Evolutionary conservation across 2,329 filamentous ascomycete species (phyloP).

Genomic region (Cordyceps farinosa): DNA sequence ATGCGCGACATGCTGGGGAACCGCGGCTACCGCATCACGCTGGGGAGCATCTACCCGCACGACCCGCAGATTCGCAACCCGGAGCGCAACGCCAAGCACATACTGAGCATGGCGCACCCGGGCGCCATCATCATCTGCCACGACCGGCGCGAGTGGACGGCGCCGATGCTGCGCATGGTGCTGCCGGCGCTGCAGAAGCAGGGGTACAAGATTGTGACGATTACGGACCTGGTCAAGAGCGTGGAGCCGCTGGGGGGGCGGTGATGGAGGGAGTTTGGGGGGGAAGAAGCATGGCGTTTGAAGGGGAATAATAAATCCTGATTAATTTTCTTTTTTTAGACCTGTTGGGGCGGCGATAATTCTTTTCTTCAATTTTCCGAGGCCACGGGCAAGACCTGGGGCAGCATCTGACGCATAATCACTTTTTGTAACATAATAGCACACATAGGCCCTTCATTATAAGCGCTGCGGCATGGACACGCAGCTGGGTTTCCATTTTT

Average conservation of each 20-base stretch:
- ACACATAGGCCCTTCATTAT: not conserved
- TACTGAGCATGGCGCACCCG: slow-evolving; percentile 73
- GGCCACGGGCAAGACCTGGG: not conserved
- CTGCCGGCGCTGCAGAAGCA: slow-evolving; percentile 65
- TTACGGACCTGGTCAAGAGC: slow-evolving; percentile 61
- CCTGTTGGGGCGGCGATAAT: not conserved
- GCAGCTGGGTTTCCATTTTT: not conserved
- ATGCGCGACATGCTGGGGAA: slow-evolving; percentile 61
- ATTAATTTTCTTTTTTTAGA: not conserved
- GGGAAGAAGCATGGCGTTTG: not conserved
- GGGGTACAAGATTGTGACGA: slow-evolving; percentile 68
- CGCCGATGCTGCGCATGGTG: slow-evolving; percentile 70
- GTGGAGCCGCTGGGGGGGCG: slow-evolving; percentile 17
- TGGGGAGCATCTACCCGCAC: slow-evolving; percentile 85
- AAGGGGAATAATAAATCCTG: too few species aligned
- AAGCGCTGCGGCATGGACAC: not conserved
- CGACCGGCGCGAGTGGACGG: slow-evolving; percentile 78
- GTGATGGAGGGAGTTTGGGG: not conserved
- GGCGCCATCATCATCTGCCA: slow-evolving; percentile 84
- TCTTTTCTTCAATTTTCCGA: too few species aligned
- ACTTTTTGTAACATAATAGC: not conserved
- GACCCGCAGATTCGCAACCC: slow-evolving; percentile 77
- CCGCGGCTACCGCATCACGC: slow-evolving; percentile 67
- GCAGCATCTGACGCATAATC: not conserved
- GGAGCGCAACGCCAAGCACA: slow-evolving; percentile 69